Evolutionary conservation across 495 filamentous ascomycete species (phyloP).

Genomic region (Aspergillus campestris): DNA sequence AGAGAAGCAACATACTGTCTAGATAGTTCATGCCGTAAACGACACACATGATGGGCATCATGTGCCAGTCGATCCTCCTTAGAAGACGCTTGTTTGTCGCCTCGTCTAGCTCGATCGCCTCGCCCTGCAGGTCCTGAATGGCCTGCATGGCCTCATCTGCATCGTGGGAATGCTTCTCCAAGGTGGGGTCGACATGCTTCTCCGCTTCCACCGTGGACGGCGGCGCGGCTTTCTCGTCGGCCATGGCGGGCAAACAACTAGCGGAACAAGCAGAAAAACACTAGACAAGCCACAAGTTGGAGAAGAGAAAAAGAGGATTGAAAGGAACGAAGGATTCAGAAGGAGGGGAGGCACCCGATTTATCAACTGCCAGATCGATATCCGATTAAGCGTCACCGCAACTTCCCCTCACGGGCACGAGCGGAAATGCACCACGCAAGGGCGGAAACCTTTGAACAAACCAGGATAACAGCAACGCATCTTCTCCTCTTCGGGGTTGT

Average conservation of each 20-base stretch:
- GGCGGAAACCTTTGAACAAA: no score
- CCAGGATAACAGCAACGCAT: no score
- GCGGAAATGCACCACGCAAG: no score
- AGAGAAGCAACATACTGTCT: slow-evolving; percentile 37
- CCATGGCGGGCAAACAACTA: slow-evolving; percentile 9
- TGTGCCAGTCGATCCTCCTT: slow-evolving; percentile 49
- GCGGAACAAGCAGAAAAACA: neutral
- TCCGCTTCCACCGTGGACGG: slow-evolving; percentile 20
- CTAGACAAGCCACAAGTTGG: neutral
- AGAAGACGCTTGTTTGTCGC: slow-evolving; percentile 47
- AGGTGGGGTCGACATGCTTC: slow-evolving; percentile 23
- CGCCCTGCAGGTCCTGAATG: slow-evolving; percentile 38
- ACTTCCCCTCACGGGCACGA: no score
- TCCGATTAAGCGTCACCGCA: neutral
- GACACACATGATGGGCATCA: slow-evolving; percentile 56
- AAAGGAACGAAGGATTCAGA: neutral
- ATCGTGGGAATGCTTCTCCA: slow-evolving; percentile 48
- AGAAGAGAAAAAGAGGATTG: neutral
- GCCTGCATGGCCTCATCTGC: slow-evolving; percentile 55
- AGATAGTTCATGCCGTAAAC: slow-evolving; percentile 58
- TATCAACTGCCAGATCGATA: no score
- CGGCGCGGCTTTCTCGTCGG: slow-evolving; percentile 13
- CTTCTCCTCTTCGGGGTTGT: no score
- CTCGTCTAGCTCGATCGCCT: slow-evolving; percentile 44
- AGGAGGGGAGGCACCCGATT: no score